These are phyloP conservation scores for Penicillium macrosclerotiorum DNA, from an alignment of 495 filamentous ascomycete species.

Conservation along the genomic window DNA sequence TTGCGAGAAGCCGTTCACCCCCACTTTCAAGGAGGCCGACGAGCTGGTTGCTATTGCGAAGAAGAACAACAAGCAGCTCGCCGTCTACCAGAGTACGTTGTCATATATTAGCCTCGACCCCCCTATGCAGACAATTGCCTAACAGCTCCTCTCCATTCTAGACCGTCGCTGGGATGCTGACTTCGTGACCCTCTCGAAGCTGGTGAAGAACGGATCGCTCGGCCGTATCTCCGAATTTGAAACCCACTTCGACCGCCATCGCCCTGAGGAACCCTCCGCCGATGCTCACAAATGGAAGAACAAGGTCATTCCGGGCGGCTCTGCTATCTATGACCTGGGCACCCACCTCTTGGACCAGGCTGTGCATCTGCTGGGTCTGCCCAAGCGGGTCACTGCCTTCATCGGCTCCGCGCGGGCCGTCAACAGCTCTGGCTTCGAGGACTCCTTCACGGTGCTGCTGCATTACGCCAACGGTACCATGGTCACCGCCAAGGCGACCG, in stretches of 20 bases:
- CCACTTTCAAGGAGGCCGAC: slow-evolving; percentile 67
- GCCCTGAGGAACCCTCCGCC: slow-evolving; percentile 50
- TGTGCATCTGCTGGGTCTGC: slow-evolving; percentile 74
- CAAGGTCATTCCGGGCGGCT: slow-evolving; percentile 64
- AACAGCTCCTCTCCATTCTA: slow-evolving; percentile 9
- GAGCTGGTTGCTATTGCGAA: slow-evolving; percentile 65
- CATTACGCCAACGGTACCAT: slow-evolving; percentile 60
- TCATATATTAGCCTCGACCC: background rate
- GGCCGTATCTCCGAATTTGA: slow-evolving; percentile 79
- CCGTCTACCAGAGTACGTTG: slow-evolving; percentile 75
- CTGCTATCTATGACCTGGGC: slow-evolving; percentile 79
- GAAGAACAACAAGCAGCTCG: slow-evolving; percentile 59
- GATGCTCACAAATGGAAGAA: slow-evolving; percentile 66
- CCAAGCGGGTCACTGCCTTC: slow-evolving; percentile 64
- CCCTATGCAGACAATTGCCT: background rate
- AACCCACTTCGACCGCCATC: slow-evolving; percentile 81
- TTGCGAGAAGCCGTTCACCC: slow-evolving; percentile 87
- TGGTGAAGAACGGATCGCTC: slow-evolving; percentile 51
- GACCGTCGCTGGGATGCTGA: slow-evolving; percentile 83
- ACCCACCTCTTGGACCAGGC: slow-evolving; percentile 82
- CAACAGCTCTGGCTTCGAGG: slow-evolving; percentile 59
- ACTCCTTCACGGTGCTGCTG: slow-evolving; percentile 67
- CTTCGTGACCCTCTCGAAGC: slow-evolving; percentile 70
- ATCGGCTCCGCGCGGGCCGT: slow-evolving; percentile 62
- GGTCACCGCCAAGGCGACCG: slow-evolving; percentile 66